Percentiles rank a stretch among this genome's conserved stretches.
These are phyloP conservation scores for Hapsidospora chrysogenum DNA, from an alignment of 495 filamentous ascomycete genomes.

Conservation along the genomic window DNA sequence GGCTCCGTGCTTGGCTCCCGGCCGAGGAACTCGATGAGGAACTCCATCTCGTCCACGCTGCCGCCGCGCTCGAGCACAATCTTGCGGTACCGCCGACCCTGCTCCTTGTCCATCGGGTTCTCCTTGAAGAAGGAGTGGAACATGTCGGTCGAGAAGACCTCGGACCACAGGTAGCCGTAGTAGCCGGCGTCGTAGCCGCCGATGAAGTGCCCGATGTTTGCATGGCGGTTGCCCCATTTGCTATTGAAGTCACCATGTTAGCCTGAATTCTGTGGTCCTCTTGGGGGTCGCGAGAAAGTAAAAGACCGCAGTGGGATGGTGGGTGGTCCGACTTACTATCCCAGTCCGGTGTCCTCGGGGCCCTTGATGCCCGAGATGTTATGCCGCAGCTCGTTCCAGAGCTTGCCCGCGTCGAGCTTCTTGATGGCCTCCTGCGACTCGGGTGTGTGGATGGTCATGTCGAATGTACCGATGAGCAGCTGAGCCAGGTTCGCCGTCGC, in stretches of 20 bases:
- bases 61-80: conserved; percentile 60
- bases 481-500: conserved; percentile 25
- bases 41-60: conserved; percentile 58
- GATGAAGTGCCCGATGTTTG: conserved; percentile 49
- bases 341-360: not conserved
- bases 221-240: conserved; percentile 23
- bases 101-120: conserved; percentile 49
- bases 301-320: not conserved
- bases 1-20: conserved; percentile 55
- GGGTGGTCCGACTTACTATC: not conserved
- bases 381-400: conserved; percentile 4
- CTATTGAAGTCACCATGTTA: not conserved
- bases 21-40: conserved; percentile 54
- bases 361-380: conserved; percentile 3
- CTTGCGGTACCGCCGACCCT: conserved; percentile 55
- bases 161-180: conserved; percentile 37
- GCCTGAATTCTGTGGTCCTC: not conserved
- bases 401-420: not conserved
- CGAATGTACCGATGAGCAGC: conserved; percentile 16
- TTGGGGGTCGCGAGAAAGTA: not conserved
- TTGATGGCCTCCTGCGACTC: conserved; percentile 2
- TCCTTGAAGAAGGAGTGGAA: conserved; percentile 61
- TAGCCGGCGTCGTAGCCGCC: conserved; percentile 49
- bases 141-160: conserved; percentile 67
- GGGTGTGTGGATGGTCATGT: conserved; percentile 5